Evolutionary conservation across 306 rosid genomes (phyloP), one percentile per base, ranked within the genome.

Genomic region (Sicyos edulis): DNA sequence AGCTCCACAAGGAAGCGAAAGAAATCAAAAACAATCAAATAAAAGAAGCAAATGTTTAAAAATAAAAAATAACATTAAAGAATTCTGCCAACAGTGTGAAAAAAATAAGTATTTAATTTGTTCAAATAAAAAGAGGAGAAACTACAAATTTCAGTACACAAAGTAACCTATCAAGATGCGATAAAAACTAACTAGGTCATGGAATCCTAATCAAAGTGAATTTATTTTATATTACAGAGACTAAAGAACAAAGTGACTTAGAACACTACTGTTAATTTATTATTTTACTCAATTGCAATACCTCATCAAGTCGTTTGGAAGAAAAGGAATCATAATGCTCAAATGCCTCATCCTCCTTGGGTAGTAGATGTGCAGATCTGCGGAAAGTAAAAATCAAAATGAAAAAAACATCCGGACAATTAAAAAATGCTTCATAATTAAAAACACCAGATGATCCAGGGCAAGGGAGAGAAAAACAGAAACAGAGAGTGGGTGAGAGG

Each of bases 301-400:
- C 99, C 99, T 93, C 99, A 73, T 91, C 99, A 80, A 93, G 87
- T 53, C 90, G 91, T 91, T 88, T 93, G 73, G 89, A 81, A 72
- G 88, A 88, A 83, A 88, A 87, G 68, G 80, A 64, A 79, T 76
- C 84, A 77, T 93, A 93, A 80, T 85, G 95, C 77, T 87, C 99
- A 83, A 93, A 86, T 75, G 99, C 95, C 75, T 93, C 96, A 69
- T 83, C 89, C 70, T 91, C 92, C 79, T 80, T 83, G 20, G 97
- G 99, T 73, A 93, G 99, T 80, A 93, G 65, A 83, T 93, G 99
- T 5, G 89, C 89, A 77, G 85, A 91, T 78, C 99, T 60, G 24
- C 71, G n/a, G 26, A 6, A 71, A 51, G 20, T 19, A 61, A 52
- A 66, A 26, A 11, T 9, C 44, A 13, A 54, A 50, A 40, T 54